A percentile compares a stretch with the other conserved stretches of the same genome.
These are phyloP conservation scores for Carpinus fangiana DNA, from an alignment of 306 rosid species.

Conservation along the genomic window DNA sequence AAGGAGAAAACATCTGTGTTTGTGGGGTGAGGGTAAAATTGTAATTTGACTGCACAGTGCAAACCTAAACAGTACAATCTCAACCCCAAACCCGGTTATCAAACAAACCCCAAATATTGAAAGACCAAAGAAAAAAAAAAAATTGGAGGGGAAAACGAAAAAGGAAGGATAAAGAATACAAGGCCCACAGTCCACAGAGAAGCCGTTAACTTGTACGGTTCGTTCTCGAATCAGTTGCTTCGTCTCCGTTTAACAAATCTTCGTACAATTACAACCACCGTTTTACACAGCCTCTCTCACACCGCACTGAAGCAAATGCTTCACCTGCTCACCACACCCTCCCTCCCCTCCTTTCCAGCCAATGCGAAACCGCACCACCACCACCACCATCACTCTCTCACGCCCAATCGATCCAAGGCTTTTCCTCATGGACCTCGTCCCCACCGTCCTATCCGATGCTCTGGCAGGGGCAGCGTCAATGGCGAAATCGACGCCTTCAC, in stretches of 20 bases:
- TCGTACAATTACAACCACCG: not conserved
- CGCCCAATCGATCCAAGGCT: conserved; percentile 1
- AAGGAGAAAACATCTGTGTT: too few species aligned
- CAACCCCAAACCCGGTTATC: too few species aligned
- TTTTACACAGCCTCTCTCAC: not conserved
- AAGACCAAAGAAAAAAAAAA: too few species aligned
- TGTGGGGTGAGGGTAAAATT: too few species aligned
- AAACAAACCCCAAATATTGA: too few species aligned
- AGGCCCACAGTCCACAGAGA: conserved; percentile 22
- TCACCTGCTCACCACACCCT: conserved; percentile 32
- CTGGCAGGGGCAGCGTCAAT: conserved; percentile 17
- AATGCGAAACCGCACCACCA: conserved; percentile 7
- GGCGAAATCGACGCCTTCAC: conserved; percentile 66
- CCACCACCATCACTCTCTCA: not conserved
- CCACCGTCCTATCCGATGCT: conserved; percentile 20
- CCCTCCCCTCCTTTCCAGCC: conserved; percentile 40
- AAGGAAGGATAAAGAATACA: conserved; percentile 9
- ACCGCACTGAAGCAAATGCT: conserved; percentile 24
- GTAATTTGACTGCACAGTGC: too few species aligned
- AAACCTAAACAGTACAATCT: too few species aligned
- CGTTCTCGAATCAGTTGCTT: not conserved
- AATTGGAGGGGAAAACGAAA: not conserved
- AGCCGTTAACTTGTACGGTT: conserved; percentile 18
- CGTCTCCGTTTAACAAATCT: not conserved
- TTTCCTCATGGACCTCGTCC: not conserved